phyloP scores from a whole-genome alignment of 352 stramenopile genomes.

The Pythium sp. region DNA sequence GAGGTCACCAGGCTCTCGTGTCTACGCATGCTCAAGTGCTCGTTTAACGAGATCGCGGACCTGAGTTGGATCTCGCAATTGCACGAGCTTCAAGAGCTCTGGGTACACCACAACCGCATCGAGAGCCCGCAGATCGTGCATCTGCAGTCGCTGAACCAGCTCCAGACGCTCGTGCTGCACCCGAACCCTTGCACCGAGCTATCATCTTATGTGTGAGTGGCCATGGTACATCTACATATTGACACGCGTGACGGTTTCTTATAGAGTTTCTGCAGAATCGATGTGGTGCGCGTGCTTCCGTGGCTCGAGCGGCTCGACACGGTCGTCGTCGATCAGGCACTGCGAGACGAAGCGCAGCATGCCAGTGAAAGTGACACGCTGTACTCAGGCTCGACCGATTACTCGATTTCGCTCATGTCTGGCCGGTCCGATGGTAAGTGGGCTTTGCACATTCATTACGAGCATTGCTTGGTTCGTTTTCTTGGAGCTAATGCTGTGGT shows the following conservation, averaged over 20 bases:
- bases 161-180: conserved; percentile 56
- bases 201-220: conserved; percentile 43
- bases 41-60: conserved; percentile 50
- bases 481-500: too few species aligned
- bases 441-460: background rate
- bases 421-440: conserved; percentile 20
- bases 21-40: conserved; percentile 53
- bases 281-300: conserved; percentile 39
- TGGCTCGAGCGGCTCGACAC: conserved; percentile 53
- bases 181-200: conserved; percentile 66
- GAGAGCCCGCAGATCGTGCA: conserved; percentile 44
- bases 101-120: conserved; percentile 56
- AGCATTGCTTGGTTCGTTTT: too few species aligned
- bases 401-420: conserved; percentile 32
- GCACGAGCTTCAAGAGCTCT: conserved; percentile 48
- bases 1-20: conserved; percentile 39
- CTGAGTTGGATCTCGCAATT: conserved; percentile 40
- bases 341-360: conserved; percentile 45
- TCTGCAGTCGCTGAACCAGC: conserved; percentile 35
- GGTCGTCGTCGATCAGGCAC: conserved; percentile 36
- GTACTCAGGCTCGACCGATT: conserved; percentile 36
- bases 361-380: conserved; percentile 28
- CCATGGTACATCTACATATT: background rate
- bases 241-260: background rate
- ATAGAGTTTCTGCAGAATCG: conserved; percentile 14